Conservation (phyloP, 441 rosid species). For the Kokia cookei region DNA sequence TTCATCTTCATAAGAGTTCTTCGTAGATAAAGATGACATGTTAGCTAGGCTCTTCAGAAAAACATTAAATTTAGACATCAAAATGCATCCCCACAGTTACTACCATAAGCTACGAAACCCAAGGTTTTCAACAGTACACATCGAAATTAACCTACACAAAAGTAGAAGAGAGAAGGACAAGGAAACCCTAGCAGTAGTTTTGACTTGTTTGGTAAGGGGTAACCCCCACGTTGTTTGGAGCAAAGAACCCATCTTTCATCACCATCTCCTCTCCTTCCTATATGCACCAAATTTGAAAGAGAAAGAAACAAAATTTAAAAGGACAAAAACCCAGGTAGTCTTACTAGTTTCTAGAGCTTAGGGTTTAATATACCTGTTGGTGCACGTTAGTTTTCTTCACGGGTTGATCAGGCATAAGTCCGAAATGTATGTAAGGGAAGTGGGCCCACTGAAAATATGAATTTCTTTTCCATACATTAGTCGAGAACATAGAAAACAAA, state of each 20-base stretch:
- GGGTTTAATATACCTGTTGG: constrained; percentile 57
- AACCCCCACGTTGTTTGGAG: constrained; percentile 62
- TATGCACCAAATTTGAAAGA: not conserved
- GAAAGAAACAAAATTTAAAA: not conserved
- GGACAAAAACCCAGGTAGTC: not conserved
- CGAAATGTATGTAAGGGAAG: constrained; percentile 95
- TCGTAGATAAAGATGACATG: not conserved
- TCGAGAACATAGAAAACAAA: too few species aligned
- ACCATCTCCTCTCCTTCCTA: constrained; percentile 76
- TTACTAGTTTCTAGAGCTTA: not conserved
- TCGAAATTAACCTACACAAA: not conserved
- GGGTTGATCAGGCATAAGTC: constrained; percentile 97
- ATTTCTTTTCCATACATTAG: not conserved
- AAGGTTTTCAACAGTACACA: not conserved
- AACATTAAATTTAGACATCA: constrained; percentile 7
- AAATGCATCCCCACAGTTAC: constrained; percentile 12
- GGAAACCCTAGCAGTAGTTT: constrained; percentile 14
- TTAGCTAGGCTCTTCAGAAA: not conserved
- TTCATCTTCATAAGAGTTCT: constrained; percentile 8
- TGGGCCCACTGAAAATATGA: constrained; percentile 85
- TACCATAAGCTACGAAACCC: constrained; percentile 1
- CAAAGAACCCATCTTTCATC: constrained; percentile 77
- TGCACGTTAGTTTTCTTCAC: constrained; percentile 77
- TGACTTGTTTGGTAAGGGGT: constrained; percentile 40
- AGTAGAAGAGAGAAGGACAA: constrained; percentile 1